These are phyloP conservation scores for Chernovozyma aurita DNA, from an alignment of 1,139 yeast species.

Conservation along the genomic window DNA sequence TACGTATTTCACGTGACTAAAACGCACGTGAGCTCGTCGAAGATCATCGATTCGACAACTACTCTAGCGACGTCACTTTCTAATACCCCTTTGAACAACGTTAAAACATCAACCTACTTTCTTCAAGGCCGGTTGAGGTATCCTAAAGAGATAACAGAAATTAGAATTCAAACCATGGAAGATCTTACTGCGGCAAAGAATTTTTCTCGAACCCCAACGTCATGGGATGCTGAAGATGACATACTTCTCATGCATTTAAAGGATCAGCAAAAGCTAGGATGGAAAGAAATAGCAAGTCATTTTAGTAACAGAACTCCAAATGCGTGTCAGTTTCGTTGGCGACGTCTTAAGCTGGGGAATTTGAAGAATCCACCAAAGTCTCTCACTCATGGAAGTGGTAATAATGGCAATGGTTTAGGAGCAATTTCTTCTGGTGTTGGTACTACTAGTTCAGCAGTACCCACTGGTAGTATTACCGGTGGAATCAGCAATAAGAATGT, in stretches of 20 bases:
- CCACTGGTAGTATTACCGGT: neutral
- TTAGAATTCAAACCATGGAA: too few relatives aligned
- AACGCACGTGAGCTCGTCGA: conserved; percentile 6
- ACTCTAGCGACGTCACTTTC: neutral
- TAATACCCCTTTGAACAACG: too few relatives aligned
- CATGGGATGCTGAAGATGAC: conserved; percentile 78
- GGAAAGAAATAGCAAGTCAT: conserved; percentile 72
- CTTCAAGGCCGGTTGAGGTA: too few relatives aligned
- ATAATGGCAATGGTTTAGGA: neutral
- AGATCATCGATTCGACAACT: conserved; percentile 5
- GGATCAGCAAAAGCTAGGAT: conserved; percentile 67
- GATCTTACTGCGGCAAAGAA: conserved; percentile 11
- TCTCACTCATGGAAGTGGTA: neutral
- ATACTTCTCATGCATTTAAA: conserved; percentile 61
- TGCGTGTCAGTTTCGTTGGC: conserved; percentile 79
- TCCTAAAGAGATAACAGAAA: too few relatives aligned
- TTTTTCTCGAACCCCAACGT: conserved; percentile 52
- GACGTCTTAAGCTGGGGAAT: conserved; percentile 63
- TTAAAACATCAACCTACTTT: too few relatives aligned
- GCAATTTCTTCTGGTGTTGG: conserved; percentile 1
- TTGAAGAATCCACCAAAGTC: conserved; percentile 53
- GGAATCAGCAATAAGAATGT: neutral
- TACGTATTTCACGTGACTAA: too few relatives aligned
- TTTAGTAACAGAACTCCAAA: conserved; percentile 69
- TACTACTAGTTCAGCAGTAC: conserved; percentile 1